phyloP scores from a whole-genome alignment of 306 rosid species.

The Hippophae tibetana region DNA sequence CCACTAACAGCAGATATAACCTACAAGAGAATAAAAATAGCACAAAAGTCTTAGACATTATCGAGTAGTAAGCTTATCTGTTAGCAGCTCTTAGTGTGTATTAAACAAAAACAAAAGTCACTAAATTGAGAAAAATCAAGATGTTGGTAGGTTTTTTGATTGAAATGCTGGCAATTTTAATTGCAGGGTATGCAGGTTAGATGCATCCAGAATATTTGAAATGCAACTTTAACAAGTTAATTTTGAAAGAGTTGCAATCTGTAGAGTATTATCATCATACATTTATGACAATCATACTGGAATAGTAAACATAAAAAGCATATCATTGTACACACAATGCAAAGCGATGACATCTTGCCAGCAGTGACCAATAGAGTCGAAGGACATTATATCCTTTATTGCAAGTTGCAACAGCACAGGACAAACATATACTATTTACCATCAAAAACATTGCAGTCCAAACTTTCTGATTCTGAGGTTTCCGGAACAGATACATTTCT shows the following conservation, averaged over 20 bases:
- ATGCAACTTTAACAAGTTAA: no score
- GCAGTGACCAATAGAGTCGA: not conserved
- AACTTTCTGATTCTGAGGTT: constrained; percentile 66
- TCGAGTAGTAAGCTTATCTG: not conserved
- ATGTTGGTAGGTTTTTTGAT: not conserved
- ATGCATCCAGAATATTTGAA: no score
- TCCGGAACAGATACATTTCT: constrained; percentile 62
- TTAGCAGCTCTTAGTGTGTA: not conserved
- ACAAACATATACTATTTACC: constrained; percentile 33
- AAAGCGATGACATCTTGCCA: not conserved
- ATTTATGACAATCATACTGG: no score
- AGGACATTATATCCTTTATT: not conserved
- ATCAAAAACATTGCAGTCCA: constrained; percentile 85
- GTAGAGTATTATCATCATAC: no score
- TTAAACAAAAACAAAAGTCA: not conserved
- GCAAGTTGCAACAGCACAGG: not conserved
- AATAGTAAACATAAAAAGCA: no score
- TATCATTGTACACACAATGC: no score
- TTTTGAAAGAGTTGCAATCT: no score
- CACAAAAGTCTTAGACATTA: not conserved
- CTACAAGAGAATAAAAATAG: constrained; percentile 27
- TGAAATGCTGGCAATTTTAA: not conserved
- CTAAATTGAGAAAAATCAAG: not conserved
- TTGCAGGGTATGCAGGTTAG: no score
- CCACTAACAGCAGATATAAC: constrained; percentile 73